Evolutionary conservation across 202 grass and related monocot species (phyloP), one percentile per base, ranked within the genome.

Genomic region (Zoysia matrella): DNA sequence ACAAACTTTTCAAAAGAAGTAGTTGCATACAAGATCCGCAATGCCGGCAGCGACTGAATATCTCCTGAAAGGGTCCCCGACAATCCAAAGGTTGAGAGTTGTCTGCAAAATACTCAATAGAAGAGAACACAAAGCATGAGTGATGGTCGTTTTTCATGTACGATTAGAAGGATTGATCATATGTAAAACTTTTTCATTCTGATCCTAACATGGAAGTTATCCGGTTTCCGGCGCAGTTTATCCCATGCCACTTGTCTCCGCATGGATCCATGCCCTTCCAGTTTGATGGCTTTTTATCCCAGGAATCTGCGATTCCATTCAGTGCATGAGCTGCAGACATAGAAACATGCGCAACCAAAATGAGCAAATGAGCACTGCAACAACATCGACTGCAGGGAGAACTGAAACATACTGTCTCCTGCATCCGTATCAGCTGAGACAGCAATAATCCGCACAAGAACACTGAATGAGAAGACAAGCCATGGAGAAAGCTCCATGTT

Each of bases 231-330:
- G 4, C 79, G 86, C 94, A 97, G 2, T 0, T 11, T 67, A 97
- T 86, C 47, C 94, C 92, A 2, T 71, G n/a, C 94, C 94, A 97
- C 42, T 97, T 84, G 60, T 65, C 69, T 13, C 86, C 72, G 8
- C 94, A 97, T 3, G 94, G 92, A 73, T 97, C 92, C 14, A 62
- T 47, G 64, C 92, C 88, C 44, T n/a, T 50, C 94, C 94, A 97
- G 42, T 92, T 97, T n/a, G 88, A 86, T 68, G 88, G 94, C 3
- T 9, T 65, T 43, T 18, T 73, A 2, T 76, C 18, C 94, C 92
- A 97, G 2, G 11, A 42, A 72, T 3, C 82, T 64, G 68, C 68
- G 75, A 97, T 73, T 7, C 68, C 83, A 0, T 0, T 77, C 43
- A 97, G 63, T 3, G 72, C 92, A 79, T 65, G 1, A 89, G 49